These are phyloP conservation scores for Xylariaceae sp. DNA, from an alignment of 2,329 filamentous ascomycete genomes.

Conservation along the genomic window DNA sequence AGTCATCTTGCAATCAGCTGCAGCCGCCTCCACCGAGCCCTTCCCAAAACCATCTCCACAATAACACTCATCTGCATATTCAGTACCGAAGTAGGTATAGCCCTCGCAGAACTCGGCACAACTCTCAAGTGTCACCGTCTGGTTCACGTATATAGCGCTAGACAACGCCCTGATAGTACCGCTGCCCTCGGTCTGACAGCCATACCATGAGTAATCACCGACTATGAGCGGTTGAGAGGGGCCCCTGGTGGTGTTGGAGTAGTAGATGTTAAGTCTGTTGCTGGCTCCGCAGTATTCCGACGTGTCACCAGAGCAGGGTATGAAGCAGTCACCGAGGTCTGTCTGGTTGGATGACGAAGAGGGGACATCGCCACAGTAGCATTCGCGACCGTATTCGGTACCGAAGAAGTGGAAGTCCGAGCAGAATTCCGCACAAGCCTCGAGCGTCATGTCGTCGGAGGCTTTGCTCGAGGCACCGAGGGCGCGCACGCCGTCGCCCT, in stretches of 20 bases:
- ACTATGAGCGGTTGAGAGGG: slow-evolving; percentile 20
- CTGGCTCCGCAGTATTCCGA: slow-evolving; percentile 26
- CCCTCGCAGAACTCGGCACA: slow-evolving; percentile 29
- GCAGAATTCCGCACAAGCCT: slow-evolving; percentile 36
- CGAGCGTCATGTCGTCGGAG: slow-evolving; percentile 35
- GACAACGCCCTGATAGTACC: slow-evolving; percentile 9
- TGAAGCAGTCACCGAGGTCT: slow-evolving; percentile 22
- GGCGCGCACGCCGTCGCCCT: slow-evolving; percentile 36
- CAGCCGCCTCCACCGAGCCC: slow-evolving; percentile 10
- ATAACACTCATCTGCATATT: slow-evolving; percentile 36
- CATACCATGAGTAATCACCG: slow-evolving; percentile 18
- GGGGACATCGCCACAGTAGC: slow-evolving; percentile 37
- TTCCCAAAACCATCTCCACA: slow-evolving; percentile 22
- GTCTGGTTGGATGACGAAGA: slow-evolving; percentile 15
- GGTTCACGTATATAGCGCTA: slow-evolving; percentile 15
- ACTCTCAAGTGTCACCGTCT: slow-evolving; percentile 38
- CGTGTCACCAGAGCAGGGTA: slow-evolving; percentile 23
- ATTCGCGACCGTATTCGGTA: slow-evolving; percentile 23
- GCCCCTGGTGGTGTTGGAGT: slow-evolving; percentile 15
- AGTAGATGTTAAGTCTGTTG: slow-evolving; percentile 25
- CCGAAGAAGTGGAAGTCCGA: slow-evolving; percentile 19
- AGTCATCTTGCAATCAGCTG: slow-evolving; percentile 27
- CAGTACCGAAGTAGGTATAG: slow-evolving; percentile 40
- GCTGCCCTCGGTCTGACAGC: slow-evolving; percentile 17
- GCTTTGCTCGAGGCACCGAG: slow-evolving; percentile 26